Base-by-base conservation (phyloP, 2,329 filamentous ascomycete genomes). In the Helicocarpus griseus region DNA sequence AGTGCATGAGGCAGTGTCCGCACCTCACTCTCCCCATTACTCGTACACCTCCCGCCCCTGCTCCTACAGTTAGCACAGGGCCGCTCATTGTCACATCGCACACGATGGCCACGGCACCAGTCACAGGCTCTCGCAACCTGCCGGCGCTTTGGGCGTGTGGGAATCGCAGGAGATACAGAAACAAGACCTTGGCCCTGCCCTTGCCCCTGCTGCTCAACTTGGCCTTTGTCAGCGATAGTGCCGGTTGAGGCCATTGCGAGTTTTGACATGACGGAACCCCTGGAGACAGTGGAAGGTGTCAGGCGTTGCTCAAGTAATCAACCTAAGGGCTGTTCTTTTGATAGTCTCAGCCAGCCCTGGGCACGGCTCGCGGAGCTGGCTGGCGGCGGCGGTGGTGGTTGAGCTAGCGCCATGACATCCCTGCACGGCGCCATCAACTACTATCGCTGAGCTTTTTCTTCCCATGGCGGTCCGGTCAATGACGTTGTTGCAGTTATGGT, bases 121-220 rank as follows among this genome's bases (percentile, higher is more conserved):
- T 63, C 59, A 50, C 62, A 65, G 29, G 60, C 62, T 17, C 61
- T 45, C 8, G 55, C 41, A 29, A 63, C 60, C 38, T 61, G 59
- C 13, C 8, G 50, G 1, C 60, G 57, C 41, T 59, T 61, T 6
- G 49, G 50, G 31, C 55, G 50, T 24, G 50, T 49, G 24, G 29
- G 14, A 13, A 43, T 9, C 2, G 48, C n/a, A 14, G 26, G n/a
- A n/a, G n/a, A n/a, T n/a, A n/a, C n/a, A n/a, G n/a, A n/a, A n/a
- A n/a, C n/a, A n/a, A n/a, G n/a, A n/a, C n/a, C n/a, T n/a, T n/a
- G n/a, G n/a, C n/a, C n/a, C n/a, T n/a, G n/a, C n/a, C n/a, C n/a
- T n/a, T n/a, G n/a, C n/a, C n/a, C n/a, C n/a, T n/a, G 22, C n/a
- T 44, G 41, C 41, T 44, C 13, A 21, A n/a, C 9, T 29, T 28